Conservation (phyloP, 2,329 filamentous ascomycete species). For the Monosporascus sp. region DNA sequence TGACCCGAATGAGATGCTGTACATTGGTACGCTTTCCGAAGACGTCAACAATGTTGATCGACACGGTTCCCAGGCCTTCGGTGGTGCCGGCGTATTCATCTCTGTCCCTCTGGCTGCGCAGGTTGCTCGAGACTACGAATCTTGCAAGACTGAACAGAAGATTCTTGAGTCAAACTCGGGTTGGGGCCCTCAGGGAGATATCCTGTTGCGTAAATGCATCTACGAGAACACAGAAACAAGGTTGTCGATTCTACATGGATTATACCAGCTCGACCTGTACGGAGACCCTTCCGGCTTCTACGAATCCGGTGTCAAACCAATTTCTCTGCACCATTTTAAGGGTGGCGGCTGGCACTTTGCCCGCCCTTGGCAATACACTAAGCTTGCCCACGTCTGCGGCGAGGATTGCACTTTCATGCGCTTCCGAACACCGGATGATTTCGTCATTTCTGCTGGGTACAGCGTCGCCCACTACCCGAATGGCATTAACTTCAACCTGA, state of each 20-base stretch:
- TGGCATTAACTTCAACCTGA: slow-evolving; percentile 44
- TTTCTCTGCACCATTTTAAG: slow-evolving; percentile 61
- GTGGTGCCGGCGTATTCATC: slow-evolving; percentile 59
- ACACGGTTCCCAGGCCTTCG: slow-evolving; percentile 59
- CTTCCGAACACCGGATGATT: slow-evolving; percentile 49
- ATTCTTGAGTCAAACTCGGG: slow-evolving; percentile 50
- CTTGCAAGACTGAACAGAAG: slow-evolving; percentile 45
- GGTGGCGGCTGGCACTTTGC: slow-evolving; percentile 52
- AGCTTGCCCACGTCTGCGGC: slow-evolving; percentile 54
- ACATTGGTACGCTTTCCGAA: slow-evolving; percentile 58
- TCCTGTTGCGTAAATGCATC: slow-evolving; percentile 57
- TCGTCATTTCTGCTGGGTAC: slow-evolving; percentile 54
- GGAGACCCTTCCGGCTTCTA: slow-evolving; percentile 60
- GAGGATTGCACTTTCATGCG: slow-evolving; percentile 56
- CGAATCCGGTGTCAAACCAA: slow-evolving; percentile 54
- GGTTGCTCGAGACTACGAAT: slow-evolving; percentile 39
- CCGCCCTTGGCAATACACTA: slow-evolving; percentile 50
- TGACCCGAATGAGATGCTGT: slow-evolving; percentile 48
- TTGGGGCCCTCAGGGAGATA: slow-evolving; percentile 57
- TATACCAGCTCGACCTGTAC: slow-evolving; percentile 58
- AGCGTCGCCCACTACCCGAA: slow-evolving; percentile 53
- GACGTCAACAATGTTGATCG: slow-evolving; percentile 54
- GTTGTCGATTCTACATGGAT: slow-evolving; percentile 50
- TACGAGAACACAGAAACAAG: slow-evolving; percentile 56
- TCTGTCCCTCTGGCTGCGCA: slow-evolving; percentile 44